Conservation (phyloP, 257 asterid species). For the Paraleonurus japonicus region DNA sequence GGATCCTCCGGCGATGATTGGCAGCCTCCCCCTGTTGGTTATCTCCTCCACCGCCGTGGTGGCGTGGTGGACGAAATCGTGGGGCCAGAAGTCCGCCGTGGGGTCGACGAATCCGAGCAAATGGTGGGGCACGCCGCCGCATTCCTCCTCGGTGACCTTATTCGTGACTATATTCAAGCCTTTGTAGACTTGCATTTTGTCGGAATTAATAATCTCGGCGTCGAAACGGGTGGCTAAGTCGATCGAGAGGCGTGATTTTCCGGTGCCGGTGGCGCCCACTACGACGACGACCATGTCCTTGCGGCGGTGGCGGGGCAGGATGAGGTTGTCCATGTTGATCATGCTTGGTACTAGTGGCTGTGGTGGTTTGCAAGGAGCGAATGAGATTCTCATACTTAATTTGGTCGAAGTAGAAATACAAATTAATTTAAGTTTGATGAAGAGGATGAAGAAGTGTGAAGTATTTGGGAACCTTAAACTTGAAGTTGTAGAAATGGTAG, state of each 20-base stretch:
- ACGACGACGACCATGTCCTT: slow-evolving; percentile 79
- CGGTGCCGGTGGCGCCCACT: slow-evolving; percentile 82
- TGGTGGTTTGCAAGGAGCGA: slow-evolving; percentile 50
- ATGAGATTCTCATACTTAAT: slow-evolving; percentile 28
- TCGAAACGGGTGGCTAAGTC: slow-evolving; percentile 65
- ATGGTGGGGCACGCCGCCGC: slow-evolving; percentile 68
- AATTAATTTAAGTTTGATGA: not conserved
- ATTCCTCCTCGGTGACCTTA: slow-evolving; percentile 61
- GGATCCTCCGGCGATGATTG: slow-evolving; percentile 87
- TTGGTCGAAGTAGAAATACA: no score
- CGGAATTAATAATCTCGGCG: slow-evolving; percentile 75
- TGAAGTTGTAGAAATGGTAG: not conserved
- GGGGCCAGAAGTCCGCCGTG: slow-evolving; percentile 45
- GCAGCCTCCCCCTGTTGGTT: slow-evolving; percentile 40
- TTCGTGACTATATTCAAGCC: slow-evolving; percentile 62
- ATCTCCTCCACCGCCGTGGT: slow-evolving; percentile 42
- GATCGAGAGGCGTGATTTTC: slow-evolving; percentile 76
- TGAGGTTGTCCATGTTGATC: slow-evolving; percentile 49
- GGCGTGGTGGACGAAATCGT: slow-evolving; percentile 60
- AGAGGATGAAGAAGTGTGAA: not conserved
- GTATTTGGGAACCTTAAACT: not conserved
- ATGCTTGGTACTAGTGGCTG: slow-evolving; percentile 46
- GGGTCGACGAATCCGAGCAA: slow-evolving; percentile 56
- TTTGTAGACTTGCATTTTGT: slow-evolving; percentile 72
- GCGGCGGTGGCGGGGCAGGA: slow-evolving; percentile 39